phyloP scores from a whole-genome alignment of 2,329 filamentous ascomycete species.

The Colletotrichum eleusines region DNA sequence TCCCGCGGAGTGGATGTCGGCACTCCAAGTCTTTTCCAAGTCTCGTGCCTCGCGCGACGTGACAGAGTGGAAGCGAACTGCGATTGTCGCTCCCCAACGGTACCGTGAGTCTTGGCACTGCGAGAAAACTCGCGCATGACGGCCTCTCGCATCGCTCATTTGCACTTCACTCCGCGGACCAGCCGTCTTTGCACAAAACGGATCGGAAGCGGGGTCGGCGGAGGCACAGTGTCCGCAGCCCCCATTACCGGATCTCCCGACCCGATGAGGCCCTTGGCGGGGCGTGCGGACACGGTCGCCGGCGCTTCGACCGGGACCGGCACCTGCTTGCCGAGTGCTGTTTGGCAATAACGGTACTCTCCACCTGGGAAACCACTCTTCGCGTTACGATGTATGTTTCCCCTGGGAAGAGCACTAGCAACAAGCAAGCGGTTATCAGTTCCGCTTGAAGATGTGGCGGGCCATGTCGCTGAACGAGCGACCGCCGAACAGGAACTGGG shows the following conservation, averaged over 20 bases:
- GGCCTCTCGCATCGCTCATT: background rate
- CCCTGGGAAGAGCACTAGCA: slow-evolving; percentile 2
- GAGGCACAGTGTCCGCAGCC: slow-evolving; percentile 16
- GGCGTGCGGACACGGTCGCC: slow-evolving; percentile 23
- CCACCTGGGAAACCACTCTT: background rate
- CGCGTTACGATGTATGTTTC: background rate
- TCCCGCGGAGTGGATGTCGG: background rate
- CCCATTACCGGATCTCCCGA: background rate
- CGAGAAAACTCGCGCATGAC: background rate
- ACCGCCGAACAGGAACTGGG: slow-evolving; percentile 65
- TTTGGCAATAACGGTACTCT: background rate
- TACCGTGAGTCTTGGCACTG: background rate
- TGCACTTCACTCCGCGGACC: slow-evolving; percentile 3
- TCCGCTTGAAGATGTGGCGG: slow-evolving; percentile 54
- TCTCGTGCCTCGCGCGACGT: slow-evolving; percentile 18
- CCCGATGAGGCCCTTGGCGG: slow-evolving; percentile 19
- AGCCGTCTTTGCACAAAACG: background rate
- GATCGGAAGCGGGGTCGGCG: background rate
- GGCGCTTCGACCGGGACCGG: slow-evolving; percentile 11
- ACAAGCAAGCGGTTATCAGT: slow-evolving; percentile 7
- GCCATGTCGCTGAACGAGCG: slow-evolving; percentile 59
- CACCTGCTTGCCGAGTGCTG: background rate
- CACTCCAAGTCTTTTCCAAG: background rate
- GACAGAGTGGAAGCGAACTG: slow-evolving; percentile 10
- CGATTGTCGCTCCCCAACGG: background rate